These are phyloP conservation scores for Elsinoe arachidis DNA, from an alignment of 2,329 filamentous ascomycete genomes.

Conservation along the genomic window DNA sequence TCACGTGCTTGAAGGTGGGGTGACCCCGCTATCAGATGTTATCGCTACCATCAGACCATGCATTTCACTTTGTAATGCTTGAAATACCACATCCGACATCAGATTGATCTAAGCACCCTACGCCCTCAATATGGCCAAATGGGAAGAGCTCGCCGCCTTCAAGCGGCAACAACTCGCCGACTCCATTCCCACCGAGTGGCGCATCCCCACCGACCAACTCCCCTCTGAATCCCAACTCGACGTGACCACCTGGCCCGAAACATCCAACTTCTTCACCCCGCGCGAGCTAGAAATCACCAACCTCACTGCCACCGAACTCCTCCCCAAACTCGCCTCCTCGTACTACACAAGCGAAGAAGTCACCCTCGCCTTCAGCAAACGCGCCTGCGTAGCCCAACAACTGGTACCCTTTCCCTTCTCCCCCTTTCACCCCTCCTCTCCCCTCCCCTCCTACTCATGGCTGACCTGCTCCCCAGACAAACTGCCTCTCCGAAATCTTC, in stretches of 20 bases:
- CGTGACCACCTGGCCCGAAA: slow-evolving; percentile 46
- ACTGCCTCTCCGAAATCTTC: slow-evolving; percentile 51
- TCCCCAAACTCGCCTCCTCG: slow-evolving; percentile 32
- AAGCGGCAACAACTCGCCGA: slow-evolving; percentile 37
- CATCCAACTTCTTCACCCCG: slow-evolving; percentile 51
- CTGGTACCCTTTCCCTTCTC: slow-evolving; percentile 33
- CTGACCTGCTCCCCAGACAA: slow-evolving; percentile 40
- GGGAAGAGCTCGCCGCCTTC: slow-evolving; percentile 37
- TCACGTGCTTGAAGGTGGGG: no score
- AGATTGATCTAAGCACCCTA: background rate
- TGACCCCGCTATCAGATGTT: no score
- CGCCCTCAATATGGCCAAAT: slow-evolving; percentile 21
- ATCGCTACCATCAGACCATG: no score
- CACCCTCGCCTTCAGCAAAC: slow-evolving; percentile 46
- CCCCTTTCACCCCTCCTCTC: slow-evolving; percentile 11
- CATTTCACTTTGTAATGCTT: no score
- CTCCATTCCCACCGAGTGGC: slow-evolving; percentile 52
- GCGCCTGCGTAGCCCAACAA: slow-evolving; percentile 47
- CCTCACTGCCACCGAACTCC: slow-evolving; percentile 32
- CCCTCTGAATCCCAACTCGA: slow-evolving; percentile 48
- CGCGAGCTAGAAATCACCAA: slow-evolving; percentile 45
- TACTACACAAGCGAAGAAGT: slow-evolving; percentile 46
- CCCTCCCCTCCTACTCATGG: background rate
- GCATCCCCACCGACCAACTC: slow-evolving; percentile 44
- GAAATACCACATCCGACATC: no score